Conservation (phyloP, 2,329 filamentous ascomycete species). For the Ophiostoma pallidulum region DNA sequence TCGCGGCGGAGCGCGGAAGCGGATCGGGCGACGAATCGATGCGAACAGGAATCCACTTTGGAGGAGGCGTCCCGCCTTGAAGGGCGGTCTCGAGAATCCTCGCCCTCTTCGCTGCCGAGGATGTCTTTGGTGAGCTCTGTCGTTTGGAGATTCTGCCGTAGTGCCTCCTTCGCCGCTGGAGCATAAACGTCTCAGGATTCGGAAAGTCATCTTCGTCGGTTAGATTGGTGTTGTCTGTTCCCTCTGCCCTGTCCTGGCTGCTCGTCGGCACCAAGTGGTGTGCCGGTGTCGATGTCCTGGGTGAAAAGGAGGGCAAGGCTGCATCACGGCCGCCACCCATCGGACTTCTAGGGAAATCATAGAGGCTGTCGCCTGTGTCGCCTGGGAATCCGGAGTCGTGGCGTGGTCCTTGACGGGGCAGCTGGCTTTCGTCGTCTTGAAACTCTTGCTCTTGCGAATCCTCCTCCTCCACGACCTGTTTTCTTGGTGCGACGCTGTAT, state of each 20-base stretch:
- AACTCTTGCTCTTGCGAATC: slow-evolving; percentile 43
- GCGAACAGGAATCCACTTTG: slow-evolving; percentile 12
- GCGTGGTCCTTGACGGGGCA: slow-evolving; percentile 20
- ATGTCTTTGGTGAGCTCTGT: slow-evolving; percentile 14
- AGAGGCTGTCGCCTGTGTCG: too few relatives aligned
- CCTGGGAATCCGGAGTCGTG: background rate
- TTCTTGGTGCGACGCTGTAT: slow-evolving; percentile 20
- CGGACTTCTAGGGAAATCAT: slow-evolving; percentile 9
- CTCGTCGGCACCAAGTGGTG: slow-evolving; percentile 18
- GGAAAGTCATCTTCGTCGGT: slow-evolving; percentile 26
- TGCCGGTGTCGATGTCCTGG: slow-evolving; percentile 20
- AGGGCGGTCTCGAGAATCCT: slow-evolving; percentile 8
- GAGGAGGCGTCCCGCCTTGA: background rate
- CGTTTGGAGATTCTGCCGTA: slow-evolving; percentile 18
- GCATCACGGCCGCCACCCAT: background rate
- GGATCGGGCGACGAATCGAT: slow-evolving; percentile 12
- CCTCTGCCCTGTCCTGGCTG: slow-evolving; percentile 21
- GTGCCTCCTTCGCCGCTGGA: slow-evolving; percentile 13
- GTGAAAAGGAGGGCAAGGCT: slow-evolving; percentile 20
- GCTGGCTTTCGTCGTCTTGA: slow-evolving; percentile 39
- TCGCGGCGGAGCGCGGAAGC: background rate
- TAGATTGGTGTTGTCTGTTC: slow-evolving; percentile 25
- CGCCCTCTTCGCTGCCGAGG: slow-evolving; percentile 20
- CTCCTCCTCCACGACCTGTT: slow-evolving; percentile 27
- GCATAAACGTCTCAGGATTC: slow-evolving; percentile 15